These are phyloP conservation scores for Fusarium sp. DNA, from an alignment of 2,329 filamentous ascomycete species.

Conservation along the genomic window DNA sequence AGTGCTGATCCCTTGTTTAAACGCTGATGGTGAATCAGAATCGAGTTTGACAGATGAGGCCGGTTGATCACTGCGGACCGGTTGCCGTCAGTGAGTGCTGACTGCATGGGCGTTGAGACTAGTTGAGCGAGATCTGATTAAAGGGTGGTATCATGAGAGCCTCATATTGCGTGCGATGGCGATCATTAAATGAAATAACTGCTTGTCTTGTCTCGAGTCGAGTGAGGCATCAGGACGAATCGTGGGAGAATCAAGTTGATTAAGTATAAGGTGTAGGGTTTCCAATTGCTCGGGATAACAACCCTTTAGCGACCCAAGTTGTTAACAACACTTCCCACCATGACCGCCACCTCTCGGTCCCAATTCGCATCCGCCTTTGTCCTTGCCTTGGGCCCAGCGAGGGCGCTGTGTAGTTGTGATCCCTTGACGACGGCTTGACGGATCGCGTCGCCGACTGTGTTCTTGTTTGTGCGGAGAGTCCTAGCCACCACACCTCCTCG, in stretches of 20 bases:
- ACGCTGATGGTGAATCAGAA: slow-evolving; percentile 5
- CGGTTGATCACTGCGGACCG: not conserved
- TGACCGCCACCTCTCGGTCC: slow-evolving; percentile 94
- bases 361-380: slow-evolving; percentile 66
- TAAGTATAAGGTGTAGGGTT: not conserved
- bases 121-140: not conserved
- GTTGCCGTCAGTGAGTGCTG: not conserved
- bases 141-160: not conserved
- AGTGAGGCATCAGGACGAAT: not conserved
- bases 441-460: slow-evolving; percentile 79
- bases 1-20: slow-evolving; percentile 14
- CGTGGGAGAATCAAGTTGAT: not conserved
- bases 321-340: slow-evolving; percentile 85
- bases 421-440: slow-evolving; percentile 85
- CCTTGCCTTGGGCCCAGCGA: slow-evolving; percentile 56
- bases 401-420: slow-evolving; percentile 71
- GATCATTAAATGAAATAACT: not conserved
- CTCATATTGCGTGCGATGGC: not conserved
- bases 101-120: not conserved
- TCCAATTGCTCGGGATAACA: not conserved
- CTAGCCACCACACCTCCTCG: slow-evolving; percentile 86
- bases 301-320: slow-evolving; percentile 56
- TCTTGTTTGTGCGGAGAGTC: slow-evolving; percentile 80
- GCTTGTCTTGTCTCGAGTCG: not conserved
- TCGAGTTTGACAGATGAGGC: not conserved